These are phyloP conservation scores for Aspergillus piperis DNA, from an alignment of 2,329 filamentous ascomycete genomes.

Conservation along the genomic window DNA sequence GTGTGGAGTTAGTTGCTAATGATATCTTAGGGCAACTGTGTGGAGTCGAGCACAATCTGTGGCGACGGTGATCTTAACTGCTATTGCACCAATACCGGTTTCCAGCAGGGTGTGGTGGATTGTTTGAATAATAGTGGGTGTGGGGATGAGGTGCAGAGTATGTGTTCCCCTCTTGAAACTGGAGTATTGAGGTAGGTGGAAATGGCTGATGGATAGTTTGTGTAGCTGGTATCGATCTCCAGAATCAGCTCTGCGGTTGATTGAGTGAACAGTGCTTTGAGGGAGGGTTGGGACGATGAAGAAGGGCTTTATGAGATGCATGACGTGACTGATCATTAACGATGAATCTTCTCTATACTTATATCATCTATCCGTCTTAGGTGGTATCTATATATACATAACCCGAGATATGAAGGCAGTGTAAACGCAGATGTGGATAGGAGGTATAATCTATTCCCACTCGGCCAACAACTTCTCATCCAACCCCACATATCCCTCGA, in stretches of 20 bases:
- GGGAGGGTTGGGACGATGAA: neutral
- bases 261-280: neutral
- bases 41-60: neutral
- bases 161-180: neutral
- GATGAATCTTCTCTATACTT: neutral
- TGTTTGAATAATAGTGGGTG: neutral
- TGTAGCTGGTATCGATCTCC: neutral
- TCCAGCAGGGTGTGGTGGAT: neutral
- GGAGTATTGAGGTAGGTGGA: too few relatives aligned
- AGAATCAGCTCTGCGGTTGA: neutral
- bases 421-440: neutral
- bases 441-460: constrained; percentile 30
- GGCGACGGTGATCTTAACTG: neutral
- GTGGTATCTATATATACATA: constrained; percentile 1
- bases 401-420: neutral
- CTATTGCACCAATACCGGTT: neutral
- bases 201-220: neutral
- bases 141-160: neutral
- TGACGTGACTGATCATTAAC: too few relatives aligned
- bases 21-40: neutral
- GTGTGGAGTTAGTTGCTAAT: neutral
- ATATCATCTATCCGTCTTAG: neutral
- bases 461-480: constrained; percentile 55
- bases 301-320: neutral
- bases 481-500: constrained; percentile 56